Percentiles rank a stretch among this genome's conserved stretches.
Conservation (phyloP, 768 basidiomycete species). For the Boletus bicolor region DNA sequence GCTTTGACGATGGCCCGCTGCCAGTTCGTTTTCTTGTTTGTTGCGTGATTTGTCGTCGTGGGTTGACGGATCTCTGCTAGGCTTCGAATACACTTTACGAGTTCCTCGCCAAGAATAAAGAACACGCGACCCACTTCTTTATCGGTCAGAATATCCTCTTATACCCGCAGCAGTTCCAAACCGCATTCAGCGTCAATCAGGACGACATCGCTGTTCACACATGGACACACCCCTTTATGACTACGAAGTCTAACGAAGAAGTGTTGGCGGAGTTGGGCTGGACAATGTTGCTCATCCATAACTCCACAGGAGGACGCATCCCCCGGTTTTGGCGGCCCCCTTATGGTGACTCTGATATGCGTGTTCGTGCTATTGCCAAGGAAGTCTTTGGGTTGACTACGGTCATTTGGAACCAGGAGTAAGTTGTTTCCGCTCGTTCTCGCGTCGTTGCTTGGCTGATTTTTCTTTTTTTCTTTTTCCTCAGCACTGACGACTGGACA, state of each 20-base stretch:
- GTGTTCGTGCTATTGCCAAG: conserved; percentile 81
- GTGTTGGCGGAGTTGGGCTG: conserved; percentile 75
- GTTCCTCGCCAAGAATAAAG: conserved; percentile 64
- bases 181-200: conserved; percentile 41
- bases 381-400: conserved; percentile 83
- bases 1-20: conserved; percentile 82
- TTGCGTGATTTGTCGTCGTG: not conserved
- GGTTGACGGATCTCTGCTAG: conserved; percentile 25
- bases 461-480: not conserved
- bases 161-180: conserved; percentile 53
- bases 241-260: conserved; percentile 63
- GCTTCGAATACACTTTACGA: conserved; percentile 49
- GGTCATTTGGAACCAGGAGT: conserved; percentile 93
- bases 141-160: conserved; percentile 76
- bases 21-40: conserved; percentile 31
- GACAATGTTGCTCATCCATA: conserved; percentile 74
- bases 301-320: conserved; percentile 75
- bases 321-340: conserved; percentile 86
- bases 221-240: conserved; percentile 80
- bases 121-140: conserved; percentile 83
- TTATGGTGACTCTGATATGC: conserved; percentile 79
- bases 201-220: conserved; percentile 46
- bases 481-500: conserved; percentile 76
- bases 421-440: conserved; percentile 20
- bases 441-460: not conserved